These are phyloP conservation scores for Podospora didyma DNA, from an alignment of 495 filamentous ascomycete species.

Conservation along the genomic window DNA sequence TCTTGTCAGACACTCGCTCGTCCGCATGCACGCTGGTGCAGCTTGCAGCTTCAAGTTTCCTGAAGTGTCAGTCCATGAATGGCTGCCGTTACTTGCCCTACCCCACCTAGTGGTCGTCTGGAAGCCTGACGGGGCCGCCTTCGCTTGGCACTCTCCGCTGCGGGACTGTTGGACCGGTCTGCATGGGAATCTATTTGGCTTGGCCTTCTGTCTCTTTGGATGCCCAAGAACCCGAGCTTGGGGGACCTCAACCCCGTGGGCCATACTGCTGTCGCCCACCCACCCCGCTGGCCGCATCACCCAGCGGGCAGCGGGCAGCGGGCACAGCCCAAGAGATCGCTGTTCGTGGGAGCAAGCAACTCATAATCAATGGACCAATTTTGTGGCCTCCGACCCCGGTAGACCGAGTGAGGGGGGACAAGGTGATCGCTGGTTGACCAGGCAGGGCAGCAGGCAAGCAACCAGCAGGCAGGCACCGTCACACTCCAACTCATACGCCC, in stretches of 20 bases:
- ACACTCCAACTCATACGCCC: constrained; percentile 6
- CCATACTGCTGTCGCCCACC: background rate
- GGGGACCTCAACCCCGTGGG: background rate
- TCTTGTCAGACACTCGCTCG: constrained; percentile 10
- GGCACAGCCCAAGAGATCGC: background rate
- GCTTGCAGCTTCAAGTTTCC: constrained; percentile 20
- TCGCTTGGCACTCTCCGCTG: constrained; percentile 11
- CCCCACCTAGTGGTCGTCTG: background rate
- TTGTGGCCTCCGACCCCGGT: constrained; percentile 13
- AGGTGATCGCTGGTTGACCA: background rate
- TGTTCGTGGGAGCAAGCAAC: background rate
- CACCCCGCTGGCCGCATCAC: background rate
- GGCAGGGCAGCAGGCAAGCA: background rate
- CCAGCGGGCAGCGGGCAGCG: background rate
- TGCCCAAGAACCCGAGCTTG: constrained; percentile 11
- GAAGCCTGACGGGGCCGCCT: constrained; percentile 3
- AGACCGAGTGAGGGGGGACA: constrained; percentile 12
- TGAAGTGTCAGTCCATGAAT: constrained; percentile 33
- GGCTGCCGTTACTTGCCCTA: constrained; percentile 17
- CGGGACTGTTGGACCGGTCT: constrained; percentile 24
- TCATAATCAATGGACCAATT: constrained; percentile 1
- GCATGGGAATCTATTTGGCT: constrained; percentile 6
- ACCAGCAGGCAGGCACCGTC: constrained; percentile 20
- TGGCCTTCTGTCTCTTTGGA: background rate
- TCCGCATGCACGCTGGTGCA: constrained; percentile 13